phyloP scores from a whole-genome alignment of 2,329 filamentous ascomycete genomes.

The Pseudofabraea citricarpa region DNA sequence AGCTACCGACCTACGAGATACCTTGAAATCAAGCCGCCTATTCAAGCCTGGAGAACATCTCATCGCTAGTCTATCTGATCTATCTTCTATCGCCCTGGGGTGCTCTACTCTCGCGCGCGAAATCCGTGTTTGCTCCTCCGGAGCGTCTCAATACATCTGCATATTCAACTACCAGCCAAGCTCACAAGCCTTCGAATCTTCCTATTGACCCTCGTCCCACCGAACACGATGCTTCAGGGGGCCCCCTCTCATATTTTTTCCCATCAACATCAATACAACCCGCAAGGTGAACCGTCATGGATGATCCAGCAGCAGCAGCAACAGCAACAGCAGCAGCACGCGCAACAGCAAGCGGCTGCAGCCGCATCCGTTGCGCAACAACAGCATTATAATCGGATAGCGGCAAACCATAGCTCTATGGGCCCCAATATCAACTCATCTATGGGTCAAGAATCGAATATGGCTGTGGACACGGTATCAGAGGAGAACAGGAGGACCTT shows the following conservation, averaged over 20 bases:
- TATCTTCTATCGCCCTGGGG: no score
- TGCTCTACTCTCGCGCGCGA: no score
- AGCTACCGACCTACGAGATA: no score
- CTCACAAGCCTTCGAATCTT: no score
- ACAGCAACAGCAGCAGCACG: conserved; percentile 34
- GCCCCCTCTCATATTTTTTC: conserved; percentile 54
- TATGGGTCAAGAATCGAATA: conserved; percentile 49
- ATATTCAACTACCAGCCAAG: conserved; percentile 5
- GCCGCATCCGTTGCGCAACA: conserved; percentile 30
- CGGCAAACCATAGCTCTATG: conserved; percentile 54
- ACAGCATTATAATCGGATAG: conserved; percentile 69
- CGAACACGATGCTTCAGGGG: conserved; percentile 52
- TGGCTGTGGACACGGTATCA: conserved; percentile 62
- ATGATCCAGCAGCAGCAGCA: conserved; percentile 46
- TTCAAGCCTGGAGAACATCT: no score
- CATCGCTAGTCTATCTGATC: no score
- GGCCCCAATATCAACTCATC: conserved; percentile 31
- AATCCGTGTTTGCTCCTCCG: no score
- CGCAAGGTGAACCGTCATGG: conserved; percentile 59
- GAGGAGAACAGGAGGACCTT: conserved; percentile 94
- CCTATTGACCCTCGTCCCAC: conserved; percentile 11
- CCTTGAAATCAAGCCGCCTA: no score
- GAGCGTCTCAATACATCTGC: no score
- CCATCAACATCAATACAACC: conserved; percentile 59
- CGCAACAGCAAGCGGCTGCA: conserved; percentile 31